Percentiles rank a stretch among this genome's conserved stretches.
These are phyloP conservation scores for Tylopilus subfusipes DNA, from an alignment of 768 basidiomycete species.

Conservation along the genomic window DNA sequence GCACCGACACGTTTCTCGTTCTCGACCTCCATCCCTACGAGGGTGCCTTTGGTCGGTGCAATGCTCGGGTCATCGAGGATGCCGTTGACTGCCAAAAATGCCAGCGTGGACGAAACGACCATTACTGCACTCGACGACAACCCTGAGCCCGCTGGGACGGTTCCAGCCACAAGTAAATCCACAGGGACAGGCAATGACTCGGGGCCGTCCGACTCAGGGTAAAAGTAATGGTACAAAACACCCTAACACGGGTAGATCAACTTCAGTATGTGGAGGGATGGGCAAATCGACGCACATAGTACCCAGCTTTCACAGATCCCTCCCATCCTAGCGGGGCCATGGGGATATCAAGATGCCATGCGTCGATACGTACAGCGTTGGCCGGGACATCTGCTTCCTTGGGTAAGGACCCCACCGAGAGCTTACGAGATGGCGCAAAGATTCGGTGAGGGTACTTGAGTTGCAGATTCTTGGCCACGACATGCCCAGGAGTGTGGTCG, in stretches of 20 bases:
- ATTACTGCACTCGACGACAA: constrained; percentile 87
- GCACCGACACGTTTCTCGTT: constrained; percentile 80
- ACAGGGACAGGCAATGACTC: constrained; percentile 49
- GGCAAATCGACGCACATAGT: constrained; percentile 51
- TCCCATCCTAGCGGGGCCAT: constrained; percentile 73
- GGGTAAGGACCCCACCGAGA: constrained; percentile 19
- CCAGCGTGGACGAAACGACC: constrained; percentile 82
- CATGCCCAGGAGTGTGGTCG: constrained; percentile 45
- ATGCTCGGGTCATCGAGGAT: constrained; percentile 38
- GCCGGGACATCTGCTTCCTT: constrained; percentile 30
- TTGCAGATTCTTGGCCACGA: constrained; percentile 61
- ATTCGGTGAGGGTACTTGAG: constrained; percentile 54
- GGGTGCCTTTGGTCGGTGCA: constrained; percentile 53
- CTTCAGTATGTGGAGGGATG: not conserved
- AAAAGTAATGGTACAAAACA: constrained; percentile 62
- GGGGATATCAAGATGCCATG: constrained; percentile 71
- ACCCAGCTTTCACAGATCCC: constrained; percentile 84
- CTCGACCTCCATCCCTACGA: constrained; percentile 78
- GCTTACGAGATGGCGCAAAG: constrained; percentile 51
- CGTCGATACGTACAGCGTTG: constrained; percentile 39
- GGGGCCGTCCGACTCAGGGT: constrained; percentile 12
- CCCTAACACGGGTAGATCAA: constrained; percentile 40
- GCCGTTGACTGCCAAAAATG: constrained; percentile 75
- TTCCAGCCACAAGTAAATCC: constrained; percentile 75
- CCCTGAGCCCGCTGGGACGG: constrained; percentile 84